phyloP scores from a whole-genome alignment of 2,329 filamentous ascomycete genomes.

The Xylariaceae sp. region DNA sequence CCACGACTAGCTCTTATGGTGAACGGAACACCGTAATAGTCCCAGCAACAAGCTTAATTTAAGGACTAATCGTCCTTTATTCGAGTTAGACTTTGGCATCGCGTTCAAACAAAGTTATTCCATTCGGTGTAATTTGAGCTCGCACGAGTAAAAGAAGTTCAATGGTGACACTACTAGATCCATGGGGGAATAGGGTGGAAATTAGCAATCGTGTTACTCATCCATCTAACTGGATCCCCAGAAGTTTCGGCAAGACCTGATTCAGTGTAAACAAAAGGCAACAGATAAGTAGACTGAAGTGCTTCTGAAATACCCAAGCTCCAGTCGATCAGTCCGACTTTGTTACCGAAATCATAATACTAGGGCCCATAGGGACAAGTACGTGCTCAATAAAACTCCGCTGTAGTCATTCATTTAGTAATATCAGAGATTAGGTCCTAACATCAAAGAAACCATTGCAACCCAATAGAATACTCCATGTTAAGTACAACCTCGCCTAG shows the following conservation, averaged over 20 bases:
- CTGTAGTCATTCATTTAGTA: slow-evolving; percentile 4
- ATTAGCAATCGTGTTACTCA: background rate
- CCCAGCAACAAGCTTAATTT: slow-evolving; percentile 7
- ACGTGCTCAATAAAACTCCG: background rate
- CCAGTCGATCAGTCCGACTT: slow-evolving; percentile 6
- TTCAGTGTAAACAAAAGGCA: slow-evolving; percentile 11
- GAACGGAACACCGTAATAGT: slow-evolving; percentile 11
- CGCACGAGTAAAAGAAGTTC: slow-evolving; percentile 6
- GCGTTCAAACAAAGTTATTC: background rate
- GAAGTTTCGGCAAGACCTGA: slow-evolving; percentile 6
- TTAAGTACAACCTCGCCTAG: too few species aligned
- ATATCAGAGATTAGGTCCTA: slow-evolving; percentile 3
- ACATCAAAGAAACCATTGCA: background rate
- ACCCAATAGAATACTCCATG: too few species aligned
- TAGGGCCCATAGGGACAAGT: slow-evolving; percentile 1
- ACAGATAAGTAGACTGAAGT: background rate
- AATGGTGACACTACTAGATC: slow-evolving; percentile 2
- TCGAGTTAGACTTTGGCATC: slow-evolving; percentile 9
- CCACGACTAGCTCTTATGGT: slow-evolving; percentile 9
- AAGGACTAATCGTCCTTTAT: slow-evolving; percentile 1
- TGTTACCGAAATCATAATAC: slow-evolving; percentile 1
- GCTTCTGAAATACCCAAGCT: slow-evolving; percentile 13
- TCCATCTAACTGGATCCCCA: background rate
- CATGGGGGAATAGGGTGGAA: background rate
- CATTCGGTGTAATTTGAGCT: background rate